Evolutionary conservation across 768 basidiomycete species (phyloP), one percentile per base, ranked within the genome.

Genomic region (Phylloporus arenicola): DNA sequence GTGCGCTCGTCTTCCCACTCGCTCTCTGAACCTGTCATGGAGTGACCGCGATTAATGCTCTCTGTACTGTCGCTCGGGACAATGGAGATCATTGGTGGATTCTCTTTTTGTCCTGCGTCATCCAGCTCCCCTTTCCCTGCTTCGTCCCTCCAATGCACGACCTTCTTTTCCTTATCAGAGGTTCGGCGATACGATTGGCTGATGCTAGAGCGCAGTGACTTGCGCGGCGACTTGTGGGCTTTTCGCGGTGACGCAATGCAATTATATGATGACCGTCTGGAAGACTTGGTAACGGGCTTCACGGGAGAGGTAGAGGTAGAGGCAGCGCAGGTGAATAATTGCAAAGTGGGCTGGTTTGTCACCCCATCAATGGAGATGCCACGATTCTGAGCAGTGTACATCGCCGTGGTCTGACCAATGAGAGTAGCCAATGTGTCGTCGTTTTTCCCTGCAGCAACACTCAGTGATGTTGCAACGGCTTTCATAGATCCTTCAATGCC

Each of bases 1-100:
- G 86, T 88, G 70, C 80, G 86, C 62, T 91, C 88, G 61, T 92
- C 88, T 68, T 92, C 89, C 89, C 90, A 92, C 50, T 92, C 89
- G 64, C 85, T 89, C 58, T 91, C 88, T 6, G 86, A 88, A 6
- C 81, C 76, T 41, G 82, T 77, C 20, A 77, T 65, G 4, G 83
- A 82, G 31, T 68, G 62, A 40, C 58, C 56, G 30, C 64, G 68
- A 31, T 53, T 52, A 43, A 68, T 57, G 39, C 65, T 66, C 35
- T 65, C 65, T 33, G 56, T 40, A 29, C 61, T 74, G 50, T 81
- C 71, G 16, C 64, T 66, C 13, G 73, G 57, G 34, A 72, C 67
- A 33, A 71, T 64, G 20, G 58, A 56, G 16, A 62, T 46, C 20
- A 45, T 48, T 1, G 57, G 57, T 12, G 53, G 45, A 29, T 51